These are phyloP conservation scores for Aspergillus aculeatus DNA, from an alignment of 2,329 filamentous ascomycete species.

Conservation along the genomic window DNA sequence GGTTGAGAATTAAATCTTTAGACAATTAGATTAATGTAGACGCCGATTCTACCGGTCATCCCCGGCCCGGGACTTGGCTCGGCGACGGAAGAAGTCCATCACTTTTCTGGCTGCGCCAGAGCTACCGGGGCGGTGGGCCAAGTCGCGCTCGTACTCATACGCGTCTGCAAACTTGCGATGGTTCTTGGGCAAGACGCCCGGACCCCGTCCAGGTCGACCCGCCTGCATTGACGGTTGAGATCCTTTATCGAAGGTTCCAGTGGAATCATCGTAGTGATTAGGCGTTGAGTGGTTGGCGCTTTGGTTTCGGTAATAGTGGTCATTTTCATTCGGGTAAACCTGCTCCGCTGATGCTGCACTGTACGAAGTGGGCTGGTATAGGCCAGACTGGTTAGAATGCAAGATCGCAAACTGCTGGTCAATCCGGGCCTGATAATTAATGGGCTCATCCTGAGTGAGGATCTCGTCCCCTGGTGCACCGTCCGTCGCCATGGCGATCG, in stretches of 20 bases:
- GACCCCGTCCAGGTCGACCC: conserved; percentile 38
- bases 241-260: conserved; percentile 40
- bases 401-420: conserved; percentile 43
- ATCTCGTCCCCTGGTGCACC: conserved; percentile 28
- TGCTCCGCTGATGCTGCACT: conserved; percentile 31
- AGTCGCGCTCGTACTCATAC: conserved; percentile 68
- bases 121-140: conserved; percentile 71
- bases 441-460: conserved; percentile 26
- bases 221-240: conserved; percentile 45
- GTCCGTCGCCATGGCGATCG: conserved; percentile 29
- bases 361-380: conserved; percentile 29
- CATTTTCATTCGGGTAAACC: conserved; percentile 32
- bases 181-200: conserved; percentile 74
- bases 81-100: conserved; percentile 95
- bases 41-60: conserved; percentile 36
- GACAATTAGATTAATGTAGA: conserved; percentile 17
- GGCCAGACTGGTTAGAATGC: conserved; percentile 35
- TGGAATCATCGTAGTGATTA: conserved; percentile 51
- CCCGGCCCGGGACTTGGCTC: conserved; percentile 69
- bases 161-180: conserved; percentile 84
- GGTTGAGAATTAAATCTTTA: conserved; percentile 3
- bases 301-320: conserved; percentile 31
- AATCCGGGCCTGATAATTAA: conserved; percentile 42
- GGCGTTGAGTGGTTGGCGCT: conserved; percentile 36
- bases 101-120: conserved; percentile 86